Percentiles rank a stretch among this genome's conserved stretches.
phyloP scores from a whole-genome alignment of 1,284 basidiomycete genomes.

The Phellinidium pouzarii region DNA sequence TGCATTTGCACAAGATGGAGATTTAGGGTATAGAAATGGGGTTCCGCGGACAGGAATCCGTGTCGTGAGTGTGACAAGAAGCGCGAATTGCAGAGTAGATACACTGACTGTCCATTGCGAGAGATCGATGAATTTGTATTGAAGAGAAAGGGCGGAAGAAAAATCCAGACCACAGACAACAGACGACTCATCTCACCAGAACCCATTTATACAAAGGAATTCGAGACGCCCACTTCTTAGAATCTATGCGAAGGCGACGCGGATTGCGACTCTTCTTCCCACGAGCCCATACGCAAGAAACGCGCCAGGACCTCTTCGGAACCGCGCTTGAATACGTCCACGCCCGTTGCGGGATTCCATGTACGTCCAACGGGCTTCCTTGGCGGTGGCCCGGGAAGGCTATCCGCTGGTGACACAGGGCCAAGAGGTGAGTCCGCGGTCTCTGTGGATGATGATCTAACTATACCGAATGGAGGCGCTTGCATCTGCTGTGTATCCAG shows the following conservation, averaged over 20 bases:
- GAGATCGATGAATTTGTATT: too few species aligned
- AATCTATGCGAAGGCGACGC: background rate
- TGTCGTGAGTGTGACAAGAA: constrained; percentile 2
- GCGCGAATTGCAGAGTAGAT: background rate
- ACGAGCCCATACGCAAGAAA: constrained; percentile 70
- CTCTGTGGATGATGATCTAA: constrained; percentile 15
- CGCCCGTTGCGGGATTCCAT: constrained; percentile 73
- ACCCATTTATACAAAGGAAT: too few species aligned
- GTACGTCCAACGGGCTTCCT: constrained; percentile 42
- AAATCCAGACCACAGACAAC: too few species aligned
- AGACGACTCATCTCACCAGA: too few species aligned
- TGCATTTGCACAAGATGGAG: too few species aligned
- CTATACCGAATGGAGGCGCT: background rate
- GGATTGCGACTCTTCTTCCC: constrained; percentile 36
- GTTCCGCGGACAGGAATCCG: background rate
- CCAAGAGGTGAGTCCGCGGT: constrained; percentile 18
- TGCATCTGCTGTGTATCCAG: constrained; percentile 17
- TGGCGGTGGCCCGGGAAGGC: constrained; percentile 22
- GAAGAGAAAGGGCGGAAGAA: too few species aligned
- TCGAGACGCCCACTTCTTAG: background rate
- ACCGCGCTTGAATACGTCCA: constrained; percentile 74
- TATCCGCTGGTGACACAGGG: constrained; percentile 18
- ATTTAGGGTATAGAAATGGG: too few species aligned
- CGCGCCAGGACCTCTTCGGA: constrained; percentile 77
- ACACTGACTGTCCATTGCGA: too few species aligned